Conservation (phyloP, 768 basidiomycete species). For the Thelephora aurantiotincta region DNA sequence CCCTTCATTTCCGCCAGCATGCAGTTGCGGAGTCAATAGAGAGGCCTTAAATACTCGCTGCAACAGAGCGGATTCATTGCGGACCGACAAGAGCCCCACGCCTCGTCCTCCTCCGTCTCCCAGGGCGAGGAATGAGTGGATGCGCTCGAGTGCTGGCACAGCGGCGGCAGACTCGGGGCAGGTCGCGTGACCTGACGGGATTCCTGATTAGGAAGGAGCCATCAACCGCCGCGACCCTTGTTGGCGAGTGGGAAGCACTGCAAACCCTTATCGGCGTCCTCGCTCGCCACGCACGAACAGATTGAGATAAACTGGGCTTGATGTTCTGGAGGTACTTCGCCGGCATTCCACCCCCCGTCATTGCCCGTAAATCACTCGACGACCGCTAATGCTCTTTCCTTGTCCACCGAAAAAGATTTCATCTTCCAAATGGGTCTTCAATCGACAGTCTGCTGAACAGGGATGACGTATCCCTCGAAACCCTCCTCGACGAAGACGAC, state of each 20-base stretch:
- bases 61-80: too few relatives aligned
- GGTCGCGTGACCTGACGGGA: too few relatives aligned
- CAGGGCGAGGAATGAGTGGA: too few relatives aligned
- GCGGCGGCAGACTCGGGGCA: too few relatives aligned
- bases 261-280: neutral
- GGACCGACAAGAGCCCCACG: too few relatives aligned
- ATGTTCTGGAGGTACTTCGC: constrained; percentile 36
- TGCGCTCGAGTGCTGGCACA: too few relatives aligned
- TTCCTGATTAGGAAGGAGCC: too few relatives aligned
- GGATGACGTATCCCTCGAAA: constrained; percentile 80
- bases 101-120: too few relatives aligned
- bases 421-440: constrained; percentile 76
- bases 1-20: too few relatives aligned
- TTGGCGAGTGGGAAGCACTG: neutral
- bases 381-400: constrained; percentile 2
- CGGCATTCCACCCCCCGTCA: constrained; percentile 1
- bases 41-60: too few relatives aligned
- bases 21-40: too few relatives aligned
- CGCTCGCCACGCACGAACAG: neutral
- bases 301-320: constrained; percentile 1
- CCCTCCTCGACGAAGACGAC: constrained; percentile 88
- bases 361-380: constrained; percentile 1
- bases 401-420: constrained; percentile 44
- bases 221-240: neutral
- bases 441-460: constrained; percentile 87